Evolutionary conservation across 495 filamentous ascomycete genomes (phyloP).

Genomic region (Penicillium macrosclerotiorum): DNA sequence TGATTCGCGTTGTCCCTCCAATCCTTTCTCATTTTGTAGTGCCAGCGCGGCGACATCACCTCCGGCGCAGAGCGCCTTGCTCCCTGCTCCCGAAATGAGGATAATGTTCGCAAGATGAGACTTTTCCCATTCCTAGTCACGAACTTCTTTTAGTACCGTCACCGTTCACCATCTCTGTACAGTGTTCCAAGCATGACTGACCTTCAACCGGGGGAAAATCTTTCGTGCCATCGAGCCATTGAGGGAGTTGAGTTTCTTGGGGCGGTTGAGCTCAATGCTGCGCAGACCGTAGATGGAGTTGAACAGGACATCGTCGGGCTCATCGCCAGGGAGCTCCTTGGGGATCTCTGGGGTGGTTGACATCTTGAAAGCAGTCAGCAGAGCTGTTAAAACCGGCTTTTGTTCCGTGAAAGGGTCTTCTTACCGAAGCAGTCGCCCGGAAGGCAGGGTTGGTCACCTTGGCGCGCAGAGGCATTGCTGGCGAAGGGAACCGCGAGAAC

Average conservation of each 20-base stretch:
- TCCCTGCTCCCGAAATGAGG: constrained; percentile 83
- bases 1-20: constrained; percentile 66
- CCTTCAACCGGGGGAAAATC: constrained; percentile 77
- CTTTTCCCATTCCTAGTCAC: constrained; percentile 77
- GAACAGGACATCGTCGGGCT: constrained; percentile 91
- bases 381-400: neutral
- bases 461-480: constrained; percentile 83
- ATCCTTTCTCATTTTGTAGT: constrained; percentile 62
- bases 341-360: constrained; percentile 47
- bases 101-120: constrained; percentile 90
- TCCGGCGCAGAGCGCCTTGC: constrained; percentile 86
- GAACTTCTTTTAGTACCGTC: constrained; percentile 21
- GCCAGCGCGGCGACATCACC: constrained; percentile 84
- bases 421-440: constrained; percentile 45
- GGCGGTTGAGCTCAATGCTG: constrained; percentile 91
- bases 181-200: constrained; percentile 20
- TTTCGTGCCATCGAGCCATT: constrained; percentile 93
- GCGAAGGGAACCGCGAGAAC: constrained; percentile 46
- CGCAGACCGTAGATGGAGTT: constrained; percentile 81
- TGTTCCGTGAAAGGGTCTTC: constrained; percentile 1
- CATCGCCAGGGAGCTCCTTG: constrained; percentile 62
- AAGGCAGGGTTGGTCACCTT: constrained; percentile 69
- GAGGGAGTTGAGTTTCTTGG: constrained; percentile 83
- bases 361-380: constrained; percentile 47
- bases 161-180: neutral